phyloP scores from a whole-genome alignment of 768 basidiomycete genomes.

The Trametes sanguinea region DNA sequence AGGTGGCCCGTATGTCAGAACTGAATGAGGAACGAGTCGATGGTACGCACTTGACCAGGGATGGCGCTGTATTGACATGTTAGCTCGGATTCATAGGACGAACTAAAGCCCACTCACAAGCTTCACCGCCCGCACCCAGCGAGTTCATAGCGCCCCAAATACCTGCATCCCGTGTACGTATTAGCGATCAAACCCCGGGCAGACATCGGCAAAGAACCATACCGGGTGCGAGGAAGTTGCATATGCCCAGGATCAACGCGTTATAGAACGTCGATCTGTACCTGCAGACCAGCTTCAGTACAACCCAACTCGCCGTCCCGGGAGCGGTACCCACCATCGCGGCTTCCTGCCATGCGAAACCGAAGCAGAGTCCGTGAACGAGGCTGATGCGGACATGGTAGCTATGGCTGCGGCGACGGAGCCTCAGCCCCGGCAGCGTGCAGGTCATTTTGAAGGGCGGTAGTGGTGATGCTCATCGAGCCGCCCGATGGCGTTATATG shows the following conservation, averaged over 20 bases:
- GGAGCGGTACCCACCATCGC: constrained; percentile 1
- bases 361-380: constrained; percentile 8
- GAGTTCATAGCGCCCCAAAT: constrained; percentile 18
- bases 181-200: neutral
- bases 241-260: constrained; percentile 13
- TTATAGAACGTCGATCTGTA: constrained; percentile 15
- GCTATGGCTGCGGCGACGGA: constrained; percentile 1
- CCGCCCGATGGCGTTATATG: constrained; percentile 10
- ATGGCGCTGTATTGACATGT: neutral
- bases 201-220: neutral
- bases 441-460: constrained; percentile 5
- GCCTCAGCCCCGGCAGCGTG: neutral
- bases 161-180: neutral
- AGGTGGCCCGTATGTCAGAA: neutral
- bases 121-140: constrained; percentile 11
- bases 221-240: constrained; percentile 17
- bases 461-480: constrained; percentile 6
- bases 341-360: constrained; percentile 11
- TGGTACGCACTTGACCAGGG: constrained; percentile 1
- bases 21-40: too few species aligned
- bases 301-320: neutral
- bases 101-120: neutral
- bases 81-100: neutral
- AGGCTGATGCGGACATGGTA: constrained; percentile 5
- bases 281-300: neutral